phyloP scores from a whole-genome alignment of 2,329 filamentous ascomycete genomes.

The Nothomitra cinnamomea region DNA sequence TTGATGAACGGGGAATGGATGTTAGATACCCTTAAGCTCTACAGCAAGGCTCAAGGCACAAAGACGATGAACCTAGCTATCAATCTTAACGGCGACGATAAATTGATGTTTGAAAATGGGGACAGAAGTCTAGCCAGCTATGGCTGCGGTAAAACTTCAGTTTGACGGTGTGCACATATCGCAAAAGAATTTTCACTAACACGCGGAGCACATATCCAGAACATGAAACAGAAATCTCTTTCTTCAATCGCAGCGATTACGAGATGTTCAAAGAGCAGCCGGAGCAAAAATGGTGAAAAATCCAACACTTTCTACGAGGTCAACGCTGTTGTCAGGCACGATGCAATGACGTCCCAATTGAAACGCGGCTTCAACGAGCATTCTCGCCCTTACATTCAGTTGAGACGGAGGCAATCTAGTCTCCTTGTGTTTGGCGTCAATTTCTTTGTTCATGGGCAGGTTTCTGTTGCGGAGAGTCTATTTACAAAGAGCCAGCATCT shows the following conservation, averaged over 20 bases:
- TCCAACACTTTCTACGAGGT: too few relatives aligned
- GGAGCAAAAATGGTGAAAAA: constrained; percentile 14
- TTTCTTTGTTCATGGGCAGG: too few relatives aligned
- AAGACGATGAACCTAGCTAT: constrained; percentile 17
- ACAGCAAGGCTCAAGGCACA: constrained; percentile 16
- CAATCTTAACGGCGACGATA: constrained; percentile 14
- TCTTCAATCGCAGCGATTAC: constrained; percentile 15
- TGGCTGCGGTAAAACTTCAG: constrained; percentile 12
- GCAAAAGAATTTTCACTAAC: not conserved
- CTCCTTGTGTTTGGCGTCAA: too few relatives aligned
- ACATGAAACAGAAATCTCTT: constrained; percentile 17
- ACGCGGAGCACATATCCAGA: constrained; percentile 7
- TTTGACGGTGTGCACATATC: not conserved
- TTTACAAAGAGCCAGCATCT: too few relatives aligned
- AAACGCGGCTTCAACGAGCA: too few relatives aligned
- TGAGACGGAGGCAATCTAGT: too few relatives aligned
- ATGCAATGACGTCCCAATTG: too few relatives aligned
- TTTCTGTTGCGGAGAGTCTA: too few relatives aligned
- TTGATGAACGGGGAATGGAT: not conserved
- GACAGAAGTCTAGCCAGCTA: constrained; percentile 12
- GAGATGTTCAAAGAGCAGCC: constrained; percentile 14
- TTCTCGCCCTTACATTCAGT: too few relatives aligned
- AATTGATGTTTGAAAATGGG: constrained; percentile 14
- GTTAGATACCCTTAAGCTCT: constrained; percentile 15
- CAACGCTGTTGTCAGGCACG: not conserved